These are phyloP conservation scores for Talaromyces trachyspermus DNA, from an alignment of 495 filamentous ascomycete genomes.

Conservation along the genomic window DNA sequence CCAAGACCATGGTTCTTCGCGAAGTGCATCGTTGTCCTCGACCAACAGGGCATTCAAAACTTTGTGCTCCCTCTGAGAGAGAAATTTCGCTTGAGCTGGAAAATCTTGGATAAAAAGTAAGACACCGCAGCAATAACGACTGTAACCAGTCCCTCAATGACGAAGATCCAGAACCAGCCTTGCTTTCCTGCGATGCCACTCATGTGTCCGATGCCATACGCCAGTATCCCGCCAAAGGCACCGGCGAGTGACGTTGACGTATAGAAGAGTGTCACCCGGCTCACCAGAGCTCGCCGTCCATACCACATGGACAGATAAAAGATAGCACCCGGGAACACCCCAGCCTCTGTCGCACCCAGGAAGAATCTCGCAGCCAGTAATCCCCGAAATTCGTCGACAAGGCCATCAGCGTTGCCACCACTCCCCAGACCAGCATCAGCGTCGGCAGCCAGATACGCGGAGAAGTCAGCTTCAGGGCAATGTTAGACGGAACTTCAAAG, in stretches of 20 bases:
- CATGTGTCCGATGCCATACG: conserved; percentile 54
- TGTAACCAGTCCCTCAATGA: conserved; percentile 66
- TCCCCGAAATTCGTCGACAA: conserved; percentile 58
- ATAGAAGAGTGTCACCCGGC: conserved; percentile 70
- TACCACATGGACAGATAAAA: conserved; percentile 88
- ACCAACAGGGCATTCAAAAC: conserved; percentile 53
- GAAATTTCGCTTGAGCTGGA: conserved; percentile 59
- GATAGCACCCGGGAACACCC: conserved; percentile 67
- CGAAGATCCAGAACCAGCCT: conserved; percentile 84
- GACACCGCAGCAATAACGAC: conserved; percentile 51
- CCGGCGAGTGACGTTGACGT: conserved; percentile 66
- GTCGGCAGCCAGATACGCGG: conserved; percentile 56
- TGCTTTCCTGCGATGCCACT: conserved; percentile 52
- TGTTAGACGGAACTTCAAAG: conserved; percentile 65
- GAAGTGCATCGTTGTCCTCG: conserved; percentile 52
- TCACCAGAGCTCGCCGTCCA: conserved; percentile 62
- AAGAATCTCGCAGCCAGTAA: conserved; percentile 60
- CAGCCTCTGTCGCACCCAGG: conserved; percentile 45
- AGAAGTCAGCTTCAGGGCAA: conserved; percentile 63
- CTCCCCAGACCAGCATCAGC: conserved; percentile 48
- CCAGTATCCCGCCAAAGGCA: conserved; percentile 72
- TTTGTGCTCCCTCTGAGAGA: conserved; percentile 54
- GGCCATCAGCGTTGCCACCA: conserved; percentile 65
- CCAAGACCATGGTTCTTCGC: conserved; percentile 61
- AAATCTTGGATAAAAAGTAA: conserved; percentile 69